Conservation (phyloP, 208 protist species). For the Crithidia brevicula region DNA sequence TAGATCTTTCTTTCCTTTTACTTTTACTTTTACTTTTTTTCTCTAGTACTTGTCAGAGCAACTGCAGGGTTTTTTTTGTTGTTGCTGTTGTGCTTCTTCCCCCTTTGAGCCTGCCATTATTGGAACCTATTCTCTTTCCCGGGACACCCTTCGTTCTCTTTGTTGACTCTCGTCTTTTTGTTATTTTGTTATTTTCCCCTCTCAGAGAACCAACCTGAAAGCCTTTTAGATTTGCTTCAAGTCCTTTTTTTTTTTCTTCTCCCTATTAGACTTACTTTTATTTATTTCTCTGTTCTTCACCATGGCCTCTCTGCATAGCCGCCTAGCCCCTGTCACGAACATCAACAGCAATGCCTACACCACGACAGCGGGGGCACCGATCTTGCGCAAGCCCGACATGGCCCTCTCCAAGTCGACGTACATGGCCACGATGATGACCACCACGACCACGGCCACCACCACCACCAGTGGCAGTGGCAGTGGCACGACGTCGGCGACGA, state of each 20-base stretch:
- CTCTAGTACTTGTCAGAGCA: slow-evolving; percentile 4
- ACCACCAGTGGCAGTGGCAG: background rate
- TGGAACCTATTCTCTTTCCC: too few relatives aligned
- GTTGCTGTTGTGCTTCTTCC: slow-evolving; percentile 3
- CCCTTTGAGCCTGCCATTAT: too few relatives aligned
- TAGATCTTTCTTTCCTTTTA: slow-evolving; percentile 19
- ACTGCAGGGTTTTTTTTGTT: background rate
- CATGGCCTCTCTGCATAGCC: slow-evolving; percentile 18
- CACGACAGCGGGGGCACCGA: slow-evolving; percentile 12
- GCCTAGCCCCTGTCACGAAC: slow-evolving; percentile 14
- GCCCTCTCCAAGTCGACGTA: slow-evolving; percentile 8
- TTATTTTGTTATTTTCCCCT: slow-evolving; percentile 7
- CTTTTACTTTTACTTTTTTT: slow-evolving; percentile 20
- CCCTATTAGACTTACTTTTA: too few relatives aligned
- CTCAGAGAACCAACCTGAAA: too few relatives aligned
- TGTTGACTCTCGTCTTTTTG: background rate
- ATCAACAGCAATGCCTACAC: slow-evolving; percentile 25
- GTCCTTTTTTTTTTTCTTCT: background rate
- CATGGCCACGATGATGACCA: background rate
- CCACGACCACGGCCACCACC: background rate
- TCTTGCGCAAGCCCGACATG: slow-evolving; percentile 14
- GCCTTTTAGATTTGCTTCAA: too few relatives aligned
- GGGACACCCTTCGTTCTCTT: too few relatives aligned
- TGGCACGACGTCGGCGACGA: background rate
- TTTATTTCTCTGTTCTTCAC: background rate